Conservation (phyloP, 1,284 basidiomycete genomes). For the Cutaneotrichosporon arboriforme region DNA sequence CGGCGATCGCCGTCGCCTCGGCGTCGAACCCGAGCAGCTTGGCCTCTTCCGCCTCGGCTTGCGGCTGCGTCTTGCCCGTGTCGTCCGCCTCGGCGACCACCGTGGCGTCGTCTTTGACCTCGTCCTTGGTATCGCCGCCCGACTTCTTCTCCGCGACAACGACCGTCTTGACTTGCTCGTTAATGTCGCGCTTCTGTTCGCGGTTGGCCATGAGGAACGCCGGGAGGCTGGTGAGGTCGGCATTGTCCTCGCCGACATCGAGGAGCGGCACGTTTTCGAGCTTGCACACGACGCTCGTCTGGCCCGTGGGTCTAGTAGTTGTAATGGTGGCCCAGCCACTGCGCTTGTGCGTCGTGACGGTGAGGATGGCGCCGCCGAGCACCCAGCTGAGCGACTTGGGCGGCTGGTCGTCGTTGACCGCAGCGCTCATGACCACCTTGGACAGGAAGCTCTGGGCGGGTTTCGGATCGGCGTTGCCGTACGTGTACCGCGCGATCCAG, state of each 20-base stretch:
- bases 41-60: background rate
- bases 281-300: conserved; percentile 75
- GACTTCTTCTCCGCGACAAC: background rate
- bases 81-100: background rate
- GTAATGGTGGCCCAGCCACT: conserved; percentile 86
- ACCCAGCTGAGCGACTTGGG: conserved; percentile 70
- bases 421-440: conserved; percentile 53
- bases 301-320: conserved; percentile 82
- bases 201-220: conserved; percentile 70
- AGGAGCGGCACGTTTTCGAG: conserved; percentile 85
- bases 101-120: background rate
- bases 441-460: conserved; percentile 74
- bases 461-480: conserved; percentile 86
- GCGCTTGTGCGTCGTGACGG: conserved; percentile 67
- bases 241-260: conserved; percentile 71
- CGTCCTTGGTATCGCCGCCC: background rate
- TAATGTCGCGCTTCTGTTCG: conserved; percentile 33
- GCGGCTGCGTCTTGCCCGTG: background rate
- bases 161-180: background rate
- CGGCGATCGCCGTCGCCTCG: conserved; percentile 7
- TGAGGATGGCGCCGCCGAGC: conserved; percentile 78
- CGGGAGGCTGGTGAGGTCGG: conserved; percentile 64
- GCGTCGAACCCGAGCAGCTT: background rate
- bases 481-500: conserved; percentile 92
- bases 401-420: conserved; percentile 22